phyloP scores from a whole-genome alignment of 257 asterid species.

The Solanum piurae region DNA sequence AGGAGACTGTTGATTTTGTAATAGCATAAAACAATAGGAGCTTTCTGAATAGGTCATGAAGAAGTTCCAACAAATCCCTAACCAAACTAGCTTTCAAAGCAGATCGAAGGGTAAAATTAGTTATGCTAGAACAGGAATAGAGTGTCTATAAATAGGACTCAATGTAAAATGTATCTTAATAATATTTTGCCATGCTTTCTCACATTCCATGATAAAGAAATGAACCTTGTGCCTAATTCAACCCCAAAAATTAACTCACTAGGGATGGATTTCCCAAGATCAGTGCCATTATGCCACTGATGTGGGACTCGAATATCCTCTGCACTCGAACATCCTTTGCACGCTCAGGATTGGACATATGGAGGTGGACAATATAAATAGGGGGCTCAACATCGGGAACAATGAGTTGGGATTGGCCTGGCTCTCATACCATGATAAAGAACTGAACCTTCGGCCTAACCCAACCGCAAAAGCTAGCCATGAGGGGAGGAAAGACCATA shows the following conservation, averaged over 20 bases:
- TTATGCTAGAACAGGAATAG: not conserved
- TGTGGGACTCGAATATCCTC: not conserved
- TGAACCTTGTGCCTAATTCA: not conserved
- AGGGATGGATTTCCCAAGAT: not conserved
- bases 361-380: not conserved
- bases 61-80: not conserved
- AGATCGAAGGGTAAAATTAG: not conserved
- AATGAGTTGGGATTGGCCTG: not conserved
- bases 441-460: not conserved
- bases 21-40: not conserved
- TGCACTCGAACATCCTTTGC: not conserved
- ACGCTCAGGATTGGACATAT: not conserved
- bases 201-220: not conserved
- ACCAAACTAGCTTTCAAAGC: not conserved
- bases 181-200: not conserved
- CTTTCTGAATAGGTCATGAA: not conserved
- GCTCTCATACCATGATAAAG: not conserved
- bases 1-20: not conserved
- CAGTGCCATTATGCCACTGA: not conserved
- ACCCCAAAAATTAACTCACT: not conserved
- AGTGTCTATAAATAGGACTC: not conserved
- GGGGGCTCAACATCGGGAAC: not conserved
- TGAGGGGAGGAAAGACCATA: not conserved
- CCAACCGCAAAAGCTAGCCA: not conserved
- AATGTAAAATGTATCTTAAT: not conserved